Evolutionary conservation across 73 alveolate genomes (phyloP), one percentile per base, ranked within the genome.

Genomic region (Blepharisma stoltei): DNA sequence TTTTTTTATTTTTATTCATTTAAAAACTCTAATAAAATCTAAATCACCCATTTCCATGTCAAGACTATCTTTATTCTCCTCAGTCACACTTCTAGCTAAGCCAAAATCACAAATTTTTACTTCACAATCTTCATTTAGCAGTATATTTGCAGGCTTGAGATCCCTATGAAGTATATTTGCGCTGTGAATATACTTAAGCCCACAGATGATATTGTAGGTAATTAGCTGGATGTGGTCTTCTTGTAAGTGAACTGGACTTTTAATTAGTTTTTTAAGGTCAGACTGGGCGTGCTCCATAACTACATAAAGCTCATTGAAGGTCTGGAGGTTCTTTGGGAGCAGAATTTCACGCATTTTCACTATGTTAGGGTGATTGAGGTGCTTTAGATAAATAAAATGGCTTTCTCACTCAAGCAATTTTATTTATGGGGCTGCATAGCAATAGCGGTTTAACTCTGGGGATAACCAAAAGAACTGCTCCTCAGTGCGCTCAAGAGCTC

Each of bases 141-240:
- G 87, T 11, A 95, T 90, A 79, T 95, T 95, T 6, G 98, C 95
- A 54, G 99, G 98, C 80, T 95, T 95, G 47, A 95, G 90, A 81
- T 95, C 99, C 82, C 98, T 20, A 77, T 80, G 88, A 14, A 79
- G 54, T 6, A 79, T 79, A 1, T 60, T 60, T 45, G 54, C 71
- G 14, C 54, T 32, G 55, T 79, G 86, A 1, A 79, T 32, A 38
- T 79, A 79, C 18, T 79, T 21, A 50, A 79, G n/a, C 37, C 84
- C 86, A 23, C 60, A 70, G 20, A 91, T 79, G 9, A 92, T 83
- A 71, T 94, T 93, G 85, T 91, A 94, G 48, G 90, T 83, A 37
- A 94, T 89, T 25, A 93, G 83, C 78, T 92, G 55, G 32, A 92
- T 90, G 54, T 92, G 97, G 52, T 77, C 52, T 53, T 83, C 78